Conservation (phyloP, 1,284 basidiomycete genomes). For the Ceratobasidium sp. region DNA sequence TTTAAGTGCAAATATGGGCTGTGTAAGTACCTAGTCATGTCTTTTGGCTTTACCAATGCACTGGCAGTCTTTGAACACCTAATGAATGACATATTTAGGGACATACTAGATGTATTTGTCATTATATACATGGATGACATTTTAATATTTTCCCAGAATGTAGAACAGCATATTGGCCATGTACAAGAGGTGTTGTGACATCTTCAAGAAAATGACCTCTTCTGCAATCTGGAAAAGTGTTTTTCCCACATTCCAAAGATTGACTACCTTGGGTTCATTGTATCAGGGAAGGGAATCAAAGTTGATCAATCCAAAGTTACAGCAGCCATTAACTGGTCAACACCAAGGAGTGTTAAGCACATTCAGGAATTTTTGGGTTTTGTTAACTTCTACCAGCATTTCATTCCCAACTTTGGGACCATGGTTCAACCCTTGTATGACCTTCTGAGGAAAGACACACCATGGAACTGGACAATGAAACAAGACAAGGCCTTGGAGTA, state of each 20-base stretch:
- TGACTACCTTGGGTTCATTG: constrained; percentile 44
- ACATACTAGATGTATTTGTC: constrained; percentile 17
- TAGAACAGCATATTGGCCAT: constrained; percentile 18
- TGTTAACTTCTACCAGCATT: constrained; percentile 49
- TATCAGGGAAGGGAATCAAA: background rate
- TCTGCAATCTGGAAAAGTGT: constrained; percentile 47
- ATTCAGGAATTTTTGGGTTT: constrained; percentile 31
- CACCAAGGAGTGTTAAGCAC: background rate
- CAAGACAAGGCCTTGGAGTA: background rate
- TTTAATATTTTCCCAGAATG: constrained; percentile 41
- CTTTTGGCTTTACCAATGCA: constrained; percentile 31
- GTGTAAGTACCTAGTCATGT: constrained; percentile 37
- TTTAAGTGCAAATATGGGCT: constrained; percentile 36
- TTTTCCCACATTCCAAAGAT: constrained; percentile 48
- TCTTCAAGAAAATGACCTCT: constrained; percentile 39
- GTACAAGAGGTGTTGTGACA: constrained; percentile 39
- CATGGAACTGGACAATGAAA: background rate
- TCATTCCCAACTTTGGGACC: constrained; percentile 48
- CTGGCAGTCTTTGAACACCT: constrained; percentile 25
- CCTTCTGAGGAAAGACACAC: background rate
- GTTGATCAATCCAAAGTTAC: constrained; percentile 20
- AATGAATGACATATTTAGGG: constrained; percentile 33
- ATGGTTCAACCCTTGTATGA: constrained; percentile 46
- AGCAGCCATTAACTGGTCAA: constrained; percentile 3
- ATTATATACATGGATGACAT: constrained; percentile 43